Evolutionary conservation across 495 filamentous ascomycete genomes (phyloP).

Genomic region (Xylaria sp.): DNA sequence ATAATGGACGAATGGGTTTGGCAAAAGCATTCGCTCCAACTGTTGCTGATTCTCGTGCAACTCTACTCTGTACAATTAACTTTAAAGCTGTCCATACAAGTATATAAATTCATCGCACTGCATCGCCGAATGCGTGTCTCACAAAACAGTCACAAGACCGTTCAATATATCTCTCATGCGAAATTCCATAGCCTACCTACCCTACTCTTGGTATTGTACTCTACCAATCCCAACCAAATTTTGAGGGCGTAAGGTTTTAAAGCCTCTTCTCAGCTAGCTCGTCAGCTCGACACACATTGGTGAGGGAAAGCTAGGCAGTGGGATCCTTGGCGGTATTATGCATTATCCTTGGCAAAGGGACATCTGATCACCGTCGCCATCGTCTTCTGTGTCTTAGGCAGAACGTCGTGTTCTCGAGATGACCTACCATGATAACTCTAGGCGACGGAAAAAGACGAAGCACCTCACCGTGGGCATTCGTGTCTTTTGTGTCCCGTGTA

Average conservation of each 20-base stretch:
- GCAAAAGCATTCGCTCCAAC: background rate
- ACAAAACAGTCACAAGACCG: slow-evolving; percentile 10
- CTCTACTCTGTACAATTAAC: background rate
- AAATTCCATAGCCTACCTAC: background rate
- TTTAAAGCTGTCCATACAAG: background rate
- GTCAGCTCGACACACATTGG: slow-evolving; percentile 25
- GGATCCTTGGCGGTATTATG: slow-evolving; percentile 25
- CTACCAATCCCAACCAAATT: background rate
- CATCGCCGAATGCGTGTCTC: background rate
- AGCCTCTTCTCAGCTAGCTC: slow-evolving; percentile 26
- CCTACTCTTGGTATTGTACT: background rate
- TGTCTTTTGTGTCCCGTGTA: background rate
- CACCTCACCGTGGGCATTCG: background rate
- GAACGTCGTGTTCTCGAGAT: background rate
- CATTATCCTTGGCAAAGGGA: slow-evolving; percentile 10
- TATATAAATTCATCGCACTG: background rate
- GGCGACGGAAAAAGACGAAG: background rate
- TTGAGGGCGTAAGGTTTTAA: slow-evolving; percentile 15
- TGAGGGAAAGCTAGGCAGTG: slow-evolving; percentile 2
- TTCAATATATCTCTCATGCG: slow-evolving; percentile 18
- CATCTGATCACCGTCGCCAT: slow-evolving; percentile 11
- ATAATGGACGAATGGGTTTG: background rate
- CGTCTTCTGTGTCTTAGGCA: background rate
- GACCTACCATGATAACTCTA: background rate
- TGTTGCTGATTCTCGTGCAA: background rate